phyloP scores from a whole-genome alignment of 805 yeast genomes.

The Yamadazyma insecticola region DNA sequence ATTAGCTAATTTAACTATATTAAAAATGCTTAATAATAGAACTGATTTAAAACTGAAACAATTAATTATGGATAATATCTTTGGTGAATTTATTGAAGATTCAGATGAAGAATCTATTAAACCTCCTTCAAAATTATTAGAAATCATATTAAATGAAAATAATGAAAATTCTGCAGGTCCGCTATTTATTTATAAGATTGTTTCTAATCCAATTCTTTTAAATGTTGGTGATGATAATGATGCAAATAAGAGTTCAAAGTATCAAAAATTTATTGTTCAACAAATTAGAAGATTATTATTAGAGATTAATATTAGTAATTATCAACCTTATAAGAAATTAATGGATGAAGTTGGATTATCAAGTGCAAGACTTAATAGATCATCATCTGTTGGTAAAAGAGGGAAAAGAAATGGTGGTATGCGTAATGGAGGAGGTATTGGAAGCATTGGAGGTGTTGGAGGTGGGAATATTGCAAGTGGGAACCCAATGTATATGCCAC shows the following conservation, averaged over 20 bases:
- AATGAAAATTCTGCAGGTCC: slow-evolving; percentile 50
- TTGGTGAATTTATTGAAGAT: slow-evolving; percentile 43
- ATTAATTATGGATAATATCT: slow-evolving; percentile 58
- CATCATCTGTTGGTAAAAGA: slow-evolving; percentile 19
- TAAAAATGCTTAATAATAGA: slow-evolving; percentile 72
- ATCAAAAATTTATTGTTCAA: slow-evolving; percentile 52
- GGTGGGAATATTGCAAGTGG: too few species aligned
- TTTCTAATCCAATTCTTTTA: slow-evolving; percentile 64
- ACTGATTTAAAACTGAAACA: slow-evolving; percentile 60
- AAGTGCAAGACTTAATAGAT: slow-evolving; percentile 26
- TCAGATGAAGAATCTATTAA: slow-evolving; percentile 17
- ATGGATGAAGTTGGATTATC: slow-evolving; percentile 88
- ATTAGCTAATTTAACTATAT: slow-evolving; percentile 75
- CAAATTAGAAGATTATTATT: slow-evolving; percentile 62
- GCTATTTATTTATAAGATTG: slow-evolving; percentile 67
- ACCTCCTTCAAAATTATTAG: slow-evolving; percentile 46
- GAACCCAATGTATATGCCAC: too few species aligned
- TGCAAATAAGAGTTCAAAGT: slow-evolving; percentile 17
- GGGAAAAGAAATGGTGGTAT: slow-evolving; percentile 12
- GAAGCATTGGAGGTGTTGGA: neutral
- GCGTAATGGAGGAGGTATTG: too few species aligned
- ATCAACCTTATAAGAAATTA: slow-evolving; percentile 76
- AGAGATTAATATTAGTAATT: slow-evolving; percentile 49
- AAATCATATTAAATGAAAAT: slow-evolving; percentile 56
- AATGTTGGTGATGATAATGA: slow-evolving; percentile 21